These are phyloP conservation scores for Exophiala dermatitidis DNA, from an alignment of 2,329 filamentous ascomycete genomes.

Conservation along the genomic window DNA sequence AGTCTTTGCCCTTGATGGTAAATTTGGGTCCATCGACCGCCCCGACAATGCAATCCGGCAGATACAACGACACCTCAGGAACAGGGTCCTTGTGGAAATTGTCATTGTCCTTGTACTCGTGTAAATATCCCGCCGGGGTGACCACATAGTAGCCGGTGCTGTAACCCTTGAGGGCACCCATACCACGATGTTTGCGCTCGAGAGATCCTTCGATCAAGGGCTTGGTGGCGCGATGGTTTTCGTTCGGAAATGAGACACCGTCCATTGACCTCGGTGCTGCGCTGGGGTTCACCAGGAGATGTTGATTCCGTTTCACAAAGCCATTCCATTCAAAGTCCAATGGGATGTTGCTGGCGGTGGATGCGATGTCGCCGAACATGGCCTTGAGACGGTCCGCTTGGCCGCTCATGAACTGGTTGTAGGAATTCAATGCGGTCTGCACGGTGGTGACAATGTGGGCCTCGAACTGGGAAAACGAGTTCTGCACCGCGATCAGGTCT, in stretches of 20 bases:
- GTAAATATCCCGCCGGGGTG: slow-evolving; percentile 77
- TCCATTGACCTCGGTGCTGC: slow-evolving; percentile 66
- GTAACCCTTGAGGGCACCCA: slow-evolving; percentile 67
- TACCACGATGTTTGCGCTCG: slow-evolving; percentile 84
- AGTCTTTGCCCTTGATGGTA: slow-evolving; percentile 90
- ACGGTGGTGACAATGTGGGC: slow-evolving; percentile 74
- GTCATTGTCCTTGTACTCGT: slow-evolving; percentile 95
- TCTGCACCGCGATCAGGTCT: slow-evolving; percentile 85
- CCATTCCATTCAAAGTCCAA: slow-evolving; percentile 86
- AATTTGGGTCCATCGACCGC: slow-evolving; percentile 71
- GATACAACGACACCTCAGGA: slow-evolving; percentile 82
- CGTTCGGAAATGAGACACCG: slow-evolving; percentile 77
- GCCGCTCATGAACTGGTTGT: slow-evolving; percentile 70
- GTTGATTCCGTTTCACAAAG: slow-evolving; percentile 65
- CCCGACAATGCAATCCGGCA: slow-evolving; percentile 81
- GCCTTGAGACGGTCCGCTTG: slow-evolving; percentile 75
- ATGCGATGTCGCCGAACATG: slow-evolving; percentile 78
- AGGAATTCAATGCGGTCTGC: slow-evolving; percentile 73
- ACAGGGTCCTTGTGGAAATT: slow-evolving; percentile 62
- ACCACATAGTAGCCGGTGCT: slow-evolving; percentile 82
- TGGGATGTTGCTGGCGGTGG: slow-evolving; percentile 67
- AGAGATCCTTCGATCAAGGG: slow-evolving; percentile 80
- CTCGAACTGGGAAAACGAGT: slow-evolving; percentile 82
- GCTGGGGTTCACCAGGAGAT: slow-evolving; percentile 69
- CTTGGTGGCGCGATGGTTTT: slow-evolving; percentile 70